Evolutionary conservation across 805 yeast species (phyloP).

Genomic region (Cyberlindnera mississippiensis): DNA sequence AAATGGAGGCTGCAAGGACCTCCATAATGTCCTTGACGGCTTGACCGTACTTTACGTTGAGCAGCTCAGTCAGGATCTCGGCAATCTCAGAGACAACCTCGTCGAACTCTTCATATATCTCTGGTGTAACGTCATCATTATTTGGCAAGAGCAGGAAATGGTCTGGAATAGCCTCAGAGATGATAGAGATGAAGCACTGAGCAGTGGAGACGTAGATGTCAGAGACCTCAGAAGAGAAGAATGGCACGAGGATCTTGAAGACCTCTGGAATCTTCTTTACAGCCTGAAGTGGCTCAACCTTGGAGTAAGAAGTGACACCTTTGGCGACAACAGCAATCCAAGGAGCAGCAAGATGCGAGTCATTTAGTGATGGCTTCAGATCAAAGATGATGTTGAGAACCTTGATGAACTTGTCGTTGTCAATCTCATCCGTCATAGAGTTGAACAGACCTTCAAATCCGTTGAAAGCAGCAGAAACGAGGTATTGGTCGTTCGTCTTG

Average conservation of each 20-base stretch:
- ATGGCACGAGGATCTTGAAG: constrained; percentile 56
- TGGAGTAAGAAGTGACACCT: constrained; percentile 56
- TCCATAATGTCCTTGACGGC: constrained; percentile 74
- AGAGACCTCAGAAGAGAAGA: constrained; percentile 59
- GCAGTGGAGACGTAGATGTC: constrained; percentile 74
- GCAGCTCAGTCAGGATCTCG: constrained; percentile 51
- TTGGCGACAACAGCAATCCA: constrained; percentile 95
- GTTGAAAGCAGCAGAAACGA: constrained; percentile 76
- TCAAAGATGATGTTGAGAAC: constrained; percentile 71
- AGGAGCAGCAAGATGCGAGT: constrained; percentile 82
- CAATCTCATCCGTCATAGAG: constrained; percentile 56
- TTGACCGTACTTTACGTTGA: constrained; percentile 70
- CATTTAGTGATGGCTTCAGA: constrained; percentile 77
- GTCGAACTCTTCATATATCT: constrained; percentile 53
- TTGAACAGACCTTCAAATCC: constrained; percentile 80
- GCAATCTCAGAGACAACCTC: constrained; percentile 47
- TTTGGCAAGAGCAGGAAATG: constrained; percentile 49
- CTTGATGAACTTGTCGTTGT: constrained; percentile 57
- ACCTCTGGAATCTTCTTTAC: constrained; percentile 52
- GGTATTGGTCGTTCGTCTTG: constrained; percentile 76
- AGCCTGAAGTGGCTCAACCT: constrained; percentile 48
- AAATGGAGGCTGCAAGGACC: constrained; percentile 57
- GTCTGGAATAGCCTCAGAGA: constrained; percentile 65
- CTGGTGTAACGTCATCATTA: constrained; percentile 36
- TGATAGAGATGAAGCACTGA: constrained; percentile 78